Evolutionary conservation across 2,329 filamentous ascomycete species (phyloP), one percentile per base, ranked within the genome.

Genomic region (Pyrenophora tritici-repentis): DNA sequence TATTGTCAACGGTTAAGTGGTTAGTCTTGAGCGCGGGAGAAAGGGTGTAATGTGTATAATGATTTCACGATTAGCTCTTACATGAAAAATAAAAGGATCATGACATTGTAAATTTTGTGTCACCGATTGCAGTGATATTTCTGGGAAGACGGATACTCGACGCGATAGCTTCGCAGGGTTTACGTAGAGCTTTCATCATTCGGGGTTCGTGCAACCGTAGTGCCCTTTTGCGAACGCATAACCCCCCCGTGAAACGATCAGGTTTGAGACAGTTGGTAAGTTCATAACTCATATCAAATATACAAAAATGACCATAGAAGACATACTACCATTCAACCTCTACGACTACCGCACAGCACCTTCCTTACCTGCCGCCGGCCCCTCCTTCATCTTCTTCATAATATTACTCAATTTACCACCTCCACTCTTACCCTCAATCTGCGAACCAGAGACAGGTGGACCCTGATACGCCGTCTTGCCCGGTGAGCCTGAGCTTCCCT

Each of bases 311-410:
- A 3, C 18, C 18, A 20, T 20, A 20, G 18, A 5, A 20, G 18
- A 20, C 18, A 20, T 20, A 5, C 18, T 20, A 20, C 18, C 18
- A 5, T 13, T n/a, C 10, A 13, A 14, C 0, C 17, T 9, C 24
- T 31, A 51, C 10, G 42, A 12, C 12, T 48, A 29, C 12, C 17
- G 9, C 2, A 45, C 55, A 29, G 50, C 26, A 9, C 56, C 53
- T 16, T 59, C 50, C 20, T 50, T 43, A 12, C 47, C 48, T n/a
- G 53, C 45, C 22, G 55, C 54, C 24, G 64, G 61, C 4, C 66
- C 66, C 39, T 68, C 65, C 47, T 66, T 69, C 59, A 71, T 64
- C 55, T 70, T 73, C 60, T 65, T 67, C 60, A 71, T 60, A 4
- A 72, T 62, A 13, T 63, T 63, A n/a, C 62, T 68, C 46, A 73